Evolutionary conservation across 345 rosid genomes (phyloP).

Genomic region (Viola odorata): DNA sequence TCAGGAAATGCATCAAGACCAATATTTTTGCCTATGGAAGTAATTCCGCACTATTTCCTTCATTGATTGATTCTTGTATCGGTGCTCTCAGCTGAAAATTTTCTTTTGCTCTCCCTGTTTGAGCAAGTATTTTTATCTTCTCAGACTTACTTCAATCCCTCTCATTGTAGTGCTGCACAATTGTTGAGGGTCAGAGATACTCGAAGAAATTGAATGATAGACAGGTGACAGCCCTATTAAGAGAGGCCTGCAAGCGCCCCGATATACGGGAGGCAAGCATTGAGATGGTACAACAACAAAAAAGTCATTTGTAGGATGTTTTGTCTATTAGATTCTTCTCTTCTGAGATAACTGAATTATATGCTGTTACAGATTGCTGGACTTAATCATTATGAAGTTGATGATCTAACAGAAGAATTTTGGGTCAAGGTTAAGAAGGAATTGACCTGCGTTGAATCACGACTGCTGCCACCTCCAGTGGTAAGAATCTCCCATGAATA

Average conservation of each 20-base stretch:
- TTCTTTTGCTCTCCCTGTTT: not conserved
- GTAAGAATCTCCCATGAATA: not conserved
- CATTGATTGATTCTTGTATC: not conserved
- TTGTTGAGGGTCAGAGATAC: not conserved
- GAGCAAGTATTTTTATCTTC: not conserved
- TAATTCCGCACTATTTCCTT: not conserved
- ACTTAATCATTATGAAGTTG: not conserved
- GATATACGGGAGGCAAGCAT: not conserved
- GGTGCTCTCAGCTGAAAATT: not conserved
- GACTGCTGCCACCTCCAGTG: not conserved
- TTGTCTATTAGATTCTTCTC: not conserved
- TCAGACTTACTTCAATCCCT: not conserved
- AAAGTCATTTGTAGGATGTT: not conserved
- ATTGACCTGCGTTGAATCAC: not conserved
- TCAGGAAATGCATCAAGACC: conserved; percentile 1
- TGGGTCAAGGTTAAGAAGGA: not conserved
- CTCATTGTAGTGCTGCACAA: not conserved
- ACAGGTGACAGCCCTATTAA: not conserved
- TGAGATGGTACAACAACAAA: not conserved
- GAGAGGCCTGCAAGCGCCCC: conserved; percentile 4
- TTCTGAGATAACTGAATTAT: not conserved
- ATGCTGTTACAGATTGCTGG: not conserved
- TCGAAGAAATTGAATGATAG: not conserved
- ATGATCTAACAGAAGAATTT: not conserved
- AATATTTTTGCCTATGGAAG: conserved; percentile 2